phyloP scores from a whole-genome alignment of 2,329 filamentous ascomycete species.

The Curvularia eragrostidis region DNA sequence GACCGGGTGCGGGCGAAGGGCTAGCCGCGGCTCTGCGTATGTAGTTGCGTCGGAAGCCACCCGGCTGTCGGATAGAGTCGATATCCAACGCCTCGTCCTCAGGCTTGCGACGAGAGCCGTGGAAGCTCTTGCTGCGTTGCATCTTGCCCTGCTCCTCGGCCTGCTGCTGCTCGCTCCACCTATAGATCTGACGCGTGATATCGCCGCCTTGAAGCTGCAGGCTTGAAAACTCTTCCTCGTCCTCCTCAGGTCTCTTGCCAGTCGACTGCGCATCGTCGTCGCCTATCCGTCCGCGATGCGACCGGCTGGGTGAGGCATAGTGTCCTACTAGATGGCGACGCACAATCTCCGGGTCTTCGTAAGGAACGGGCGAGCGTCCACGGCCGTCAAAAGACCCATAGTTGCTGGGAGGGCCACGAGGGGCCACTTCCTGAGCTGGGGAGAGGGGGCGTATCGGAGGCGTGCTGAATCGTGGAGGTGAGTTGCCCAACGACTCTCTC shows the following conservation, averaged over 20 bases:
- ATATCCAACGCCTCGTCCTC: constrained; percentile 85
- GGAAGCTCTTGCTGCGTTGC: constrained; percentile 88
- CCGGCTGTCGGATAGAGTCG: constrained; percentile 87
- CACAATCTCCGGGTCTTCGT: constrained; percentile 90
- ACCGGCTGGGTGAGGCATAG: constrained; percentile 48
- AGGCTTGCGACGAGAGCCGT: constrained; percentile 75
- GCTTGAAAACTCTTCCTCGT: constrained; percentile 85
- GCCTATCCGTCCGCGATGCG: constrained; percentile 34
- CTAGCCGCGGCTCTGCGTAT: constrained; percentile 77
- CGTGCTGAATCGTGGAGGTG: constrained; percentile 71
- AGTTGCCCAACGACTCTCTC: constrained; percentile 73
- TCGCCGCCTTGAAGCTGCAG: constrained; percentile 92
- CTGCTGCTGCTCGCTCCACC: constrained; percentile 91
- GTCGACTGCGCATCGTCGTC: constrained; percentile 37
- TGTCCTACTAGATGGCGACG: constrained; percentile 79
- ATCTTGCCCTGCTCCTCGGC: constrained; percentile 66
- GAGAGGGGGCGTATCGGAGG: constrained; percentile 63
- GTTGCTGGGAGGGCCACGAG: constrained; percentile 68
- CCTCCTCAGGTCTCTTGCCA: constrained; percentile 54
- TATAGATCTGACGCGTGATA: constrained; percentile 92
- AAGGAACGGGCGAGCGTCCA: constrained; percentile 63
- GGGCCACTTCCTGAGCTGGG: constrained; percentile 55
- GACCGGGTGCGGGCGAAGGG: constrained; percentile 58
- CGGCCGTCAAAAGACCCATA: constrained; percentile 86
- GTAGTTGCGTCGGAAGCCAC: constrained; percentile 91